Percentiles rank a stretch among this genome's conserved stretches.
Evolutionary conservation across 164 flowering plant species (phyloP).

Genomic region (Vitis amurensis): DNA sequence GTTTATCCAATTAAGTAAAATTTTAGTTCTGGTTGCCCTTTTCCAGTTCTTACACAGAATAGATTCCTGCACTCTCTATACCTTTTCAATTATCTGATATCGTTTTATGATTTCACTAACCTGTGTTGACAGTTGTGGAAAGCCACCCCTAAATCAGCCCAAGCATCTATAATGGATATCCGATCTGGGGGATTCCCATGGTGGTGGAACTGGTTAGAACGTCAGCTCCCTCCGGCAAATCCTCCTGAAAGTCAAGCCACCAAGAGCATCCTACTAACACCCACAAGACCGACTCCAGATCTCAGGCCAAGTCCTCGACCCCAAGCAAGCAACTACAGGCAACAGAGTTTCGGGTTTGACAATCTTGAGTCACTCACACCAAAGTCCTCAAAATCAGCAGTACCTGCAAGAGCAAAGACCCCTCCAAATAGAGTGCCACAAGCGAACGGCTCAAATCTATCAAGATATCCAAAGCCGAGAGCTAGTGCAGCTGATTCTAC

Average conservation of each 20-base stretch:
- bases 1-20: background rate
- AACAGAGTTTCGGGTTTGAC: slow-evolving; percentile 31
- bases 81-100: background rate
- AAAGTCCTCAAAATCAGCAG: slow-evolving; percentile 56
- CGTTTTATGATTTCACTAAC: too few species aligned
- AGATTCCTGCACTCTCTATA: too few species aligned
- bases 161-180: slow-evolving; percentile 38
- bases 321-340: slow-evolving; percentile 37
- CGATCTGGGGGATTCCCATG: slow-evolving; percentile 69
- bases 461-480: slow-evolving; percentile 39
- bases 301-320: slow-evolving; percentile 39
- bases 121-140: slow-evolving; percentile 49
- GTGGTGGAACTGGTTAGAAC: slow-evolving; percentile 96
- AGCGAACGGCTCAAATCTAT: slow-evolving; percentile 16
- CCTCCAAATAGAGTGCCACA: slow-evolving; percentile 25
- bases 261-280: slow-evolving; percentile 44
- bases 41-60: background rate
- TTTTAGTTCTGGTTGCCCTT: background rate
- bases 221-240: slow-evolving; percentile 44
- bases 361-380: slow-evolving; percentile 53
- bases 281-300: slow-evolving; percentile 41
- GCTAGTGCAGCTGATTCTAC: slow-evolving; percentile 37
- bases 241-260: slow-evolving; percentile 30
- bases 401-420: slow-evolving; percentile 29
- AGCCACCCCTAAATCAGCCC: slow-evolving; percentile 48